These are phyloP conservation scores for Fusarium coicis DNA, from an alignment of 2,329 filamentous ascomycete species.

Conservation along the genomic window DNA sequence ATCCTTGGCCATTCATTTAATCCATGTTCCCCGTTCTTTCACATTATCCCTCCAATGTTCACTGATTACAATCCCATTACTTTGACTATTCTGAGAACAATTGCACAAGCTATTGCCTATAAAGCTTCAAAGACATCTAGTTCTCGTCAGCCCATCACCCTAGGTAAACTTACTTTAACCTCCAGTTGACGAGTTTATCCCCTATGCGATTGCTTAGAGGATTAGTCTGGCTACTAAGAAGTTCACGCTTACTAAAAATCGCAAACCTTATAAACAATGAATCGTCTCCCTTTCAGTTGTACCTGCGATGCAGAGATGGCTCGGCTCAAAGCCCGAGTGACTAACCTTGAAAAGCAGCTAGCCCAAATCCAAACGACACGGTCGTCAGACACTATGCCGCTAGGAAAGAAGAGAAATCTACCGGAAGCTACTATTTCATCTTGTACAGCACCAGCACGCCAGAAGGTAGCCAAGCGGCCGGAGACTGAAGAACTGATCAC, in stretches of 20 bases:
- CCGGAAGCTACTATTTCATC: background rate
- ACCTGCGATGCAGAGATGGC: accelerated
- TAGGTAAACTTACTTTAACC: too few species aligned
- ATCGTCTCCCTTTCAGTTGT: accelerated
- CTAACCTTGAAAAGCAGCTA: background rate
- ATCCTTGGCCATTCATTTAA: accelerated
- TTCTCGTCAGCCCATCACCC: background rate
- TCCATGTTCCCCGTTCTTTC: background rate
- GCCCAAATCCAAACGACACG: accelerated
- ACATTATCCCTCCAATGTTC: too few species aligned
- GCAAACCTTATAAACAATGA: too few species aligned
- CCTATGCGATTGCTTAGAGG: background rate
- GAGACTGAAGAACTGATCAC: background rate
- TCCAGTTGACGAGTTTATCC: accelerated
- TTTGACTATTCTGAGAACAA: background rate
- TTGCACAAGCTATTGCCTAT: accelerated
- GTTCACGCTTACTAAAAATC: too few species aligned
- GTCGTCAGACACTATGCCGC: accelerated
- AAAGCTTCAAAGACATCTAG: accelerated
- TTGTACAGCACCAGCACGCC: background rate
- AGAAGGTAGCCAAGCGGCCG: background rate
- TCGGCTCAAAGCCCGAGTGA: background rate
- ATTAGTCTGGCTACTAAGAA: background rate
- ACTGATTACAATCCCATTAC: too few species aligned
- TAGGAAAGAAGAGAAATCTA: background rate